Evolutionary conservation across 768 basidiomycete species (phyloP).

Genomic region (Chalciporus pseudorubinellus): DNA sequence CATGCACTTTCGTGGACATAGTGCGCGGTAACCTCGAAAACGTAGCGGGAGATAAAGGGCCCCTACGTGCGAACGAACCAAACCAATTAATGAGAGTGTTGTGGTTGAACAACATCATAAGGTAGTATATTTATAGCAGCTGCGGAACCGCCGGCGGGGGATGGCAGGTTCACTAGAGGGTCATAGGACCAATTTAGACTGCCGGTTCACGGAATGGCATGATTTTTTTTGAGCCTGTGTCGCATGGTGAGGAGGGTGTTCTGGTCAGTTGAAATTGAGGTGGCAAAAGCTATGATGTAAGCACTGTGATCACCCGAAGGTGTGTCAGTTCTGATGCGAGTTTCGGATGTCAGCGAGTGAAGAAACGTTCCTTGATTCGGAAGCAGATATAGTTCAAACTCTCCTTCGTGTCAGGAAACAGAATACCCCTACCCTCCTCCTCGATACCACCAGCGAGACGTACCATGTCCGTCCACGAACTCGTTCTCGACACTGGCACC

Average conservation of each 20-base stretch:
- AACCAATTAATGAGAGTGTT: too few species aligned
- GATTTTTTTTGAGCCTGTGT: too few species aligned
- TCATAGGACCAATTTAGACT: too few species aligned
- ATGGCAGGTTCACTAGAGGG: too few species aligned
- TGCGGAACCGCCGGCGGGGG: constrained; percentile 1
- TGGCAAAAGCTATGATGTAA: too few species aligned
- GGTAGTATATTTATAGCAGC: not conserved
- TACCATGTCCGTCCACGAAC: constrained; percentile 19
- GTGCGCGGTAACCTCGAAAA: not conserved
- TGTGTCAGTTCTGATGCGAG: too few species aligned
- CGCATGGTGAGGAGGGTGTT: too few species aligned
- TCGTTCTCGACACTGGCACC: constrained; percentile 15
- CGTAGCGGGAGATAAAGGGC: not conserved
- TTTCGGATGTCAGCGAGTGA: not conserved
- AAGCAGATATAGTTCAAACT: constrained; percentile 2
- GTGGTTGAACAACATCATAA: not conserved
- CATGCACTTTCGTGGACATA: constrained; percentile 50
- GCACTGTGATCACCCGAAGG: too few species aligned
- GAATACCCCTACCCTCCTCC: constrained; percentile 3
- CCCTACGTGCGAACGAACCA: not conserved
- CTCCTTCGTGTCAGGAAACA: not conserved
- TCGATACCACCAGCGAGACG: not conserved
- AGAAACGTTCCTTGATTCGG: not conserved
- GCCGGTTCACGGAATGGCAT: not conserved
- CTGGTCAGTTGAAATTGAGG: too few species aligned